A percentile compares a stretch with the other conserved stretches of the same genome.
Conservation (phyloP, 2,329 filamentous ascomycete genomes). For the Endoconidiophora laricicola region DNA sequence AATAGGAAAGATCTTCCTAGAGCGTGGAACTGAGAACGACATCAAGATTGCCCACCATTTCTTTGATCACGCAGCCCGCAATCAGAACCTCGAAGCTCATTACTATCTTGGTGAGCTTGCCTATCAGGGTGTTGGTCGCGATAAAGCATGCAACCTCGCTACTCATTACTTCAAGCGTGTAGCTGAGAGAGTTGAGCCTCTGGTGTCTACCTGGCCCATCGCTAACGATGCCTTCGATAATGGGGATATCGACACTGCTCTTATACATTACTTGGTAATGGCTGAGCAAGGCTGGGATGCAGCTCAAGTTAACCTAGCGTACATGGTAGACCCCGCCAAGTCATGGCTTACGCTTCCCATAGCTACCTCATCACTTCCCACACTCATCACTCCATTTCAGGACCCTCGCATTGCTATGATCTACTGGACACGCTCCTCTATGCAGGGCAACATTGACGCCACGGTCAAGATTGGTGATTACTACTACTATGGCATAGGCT, state of each 20-base stretch:
- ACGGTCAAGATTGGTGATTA: constrained; percentile 98
- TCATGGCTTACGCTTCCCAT: constrained; percentile 41
- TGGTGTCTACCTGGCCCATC: constrained; percentile 65
- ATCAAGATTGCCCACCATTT: constrained; percentile 65
- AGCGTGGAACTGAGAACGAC: constrained; percentile 57
- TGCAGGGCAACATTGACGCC: constrained; percentile 83
- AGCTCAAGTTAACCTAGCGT: constrained; percentile 80
- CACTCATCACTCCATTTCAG: constrained; percentile 23
- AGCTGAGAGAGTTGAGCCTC: constrained; percentile 52
- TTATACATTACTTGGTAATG: constrained; percentile 70
- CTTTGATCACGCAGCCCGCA: constrained; percentile 71
- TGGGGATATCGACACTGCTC: constrained; percentile 63
- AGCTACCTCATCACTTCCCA: constrained; percentile 7
- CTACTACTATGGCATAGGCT: constrained; percentile 70
- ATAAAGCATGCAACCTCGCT: constrained; percentile 61
- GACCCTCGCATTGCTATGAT: constrained; percentile 55
- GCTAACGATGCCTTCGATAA: constrained; percentile 68
- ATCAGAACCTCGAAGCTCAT: constrained; percentile 72
- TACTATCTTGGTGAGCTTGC: constrained; percentile 87
- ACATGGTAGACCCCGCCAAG: constrained; percentile 59
- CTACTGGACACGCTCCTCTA: constrained; percentile 89
- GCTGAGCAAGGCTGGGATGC: constrained; percentile 86
- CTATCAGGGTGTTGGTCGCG: constrained; percentile 61
- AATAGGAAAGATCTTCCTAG: constrained; percentile 68
- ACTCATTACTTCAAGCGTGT: constrained; percentile 71